Evolutionary conservation across 352 stramenopile genomes (phyloP), one percentile per base, ranked within the genome.

Genomic region (Phytophthora idaei): DNA sequence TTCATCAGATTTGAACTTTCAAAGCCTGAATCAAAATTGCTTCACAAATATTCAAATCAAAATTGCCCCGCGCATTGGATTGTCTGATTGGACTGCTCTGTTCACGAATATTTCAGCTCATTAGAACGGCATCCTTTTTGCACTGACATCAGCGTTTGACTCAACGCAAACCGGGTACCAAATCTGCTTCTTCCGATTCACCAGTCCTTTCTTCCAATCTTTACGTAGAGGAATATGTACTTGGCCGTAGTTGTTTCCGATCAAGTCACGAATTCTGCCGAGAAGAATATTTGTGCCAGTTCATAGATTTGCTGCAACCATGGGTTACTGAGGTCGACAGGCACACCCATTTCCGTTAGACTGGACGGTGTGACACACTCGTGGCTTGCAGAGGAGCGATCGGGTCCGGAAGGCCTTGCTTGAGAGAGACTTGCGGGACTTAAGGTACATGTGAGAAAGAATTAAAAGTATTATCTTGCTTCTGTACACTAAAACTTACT

Each of bases 211-310:
- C 59, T 44, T 67, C 76, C 76, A 83, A 46, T 64, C 71, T 9
- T 57, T 70, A 12, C 67, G 57, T 5, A 83, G 56, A 27, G 73
- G 70, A 48, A 83, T 32, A 55, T 83, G 73, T 12, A 67, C 61
- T 14, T 48, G 56, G 0, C 62, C 73, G 15, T 71, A 59, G 2
- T 32, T 44, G 5, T 67, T 67, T n/a, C 53, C 70, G 11, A 28
- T 44, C 25, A 71, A 53, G 14, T 76, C 56, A 15, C 59, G 61
- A 27, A 83, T 54, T 45, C 60, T 61, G 10, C 74, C 55, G 0
- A 83, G 14, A 5, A 81, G 44, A 1, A 34, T 51, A 48, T 14
- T 52, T 12, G 56, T 17, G 10, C 58, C 56, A 28, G 55, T 55
- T 5, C 10, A 21, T 1, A 71, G 49, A 47, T 41, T 61, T 9